Evolutionary conservation across 768 basidiomycete genomes (phyloP), one percentile per base, ranked within the genome.

Genomic region (Pulveroboletus sp.): DNA sequence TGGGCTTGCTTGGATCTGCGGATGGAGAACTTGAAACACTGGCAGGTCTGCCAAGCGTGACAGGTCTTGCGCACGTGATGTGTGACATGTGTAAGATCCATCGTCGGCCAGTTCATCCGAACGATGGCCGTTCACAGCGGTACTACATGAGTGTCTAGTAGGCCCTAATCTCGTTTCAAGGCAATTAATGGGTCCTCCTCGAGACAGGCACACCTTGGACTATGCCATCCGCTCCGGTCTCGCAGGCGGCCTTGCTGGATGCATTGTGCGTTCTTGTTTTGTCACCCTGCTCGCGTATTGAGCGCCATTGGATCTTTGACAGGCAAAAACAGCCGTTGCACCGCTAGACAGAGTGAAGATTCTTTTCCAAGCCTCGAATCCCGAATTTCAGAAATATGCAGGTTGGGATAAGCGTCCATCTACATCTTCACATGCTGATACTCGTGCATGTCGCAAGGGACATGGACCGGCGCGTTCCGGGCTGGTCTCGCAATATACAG

Each of bases 341-440:
- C 97, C 97, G 4, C 78, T 99, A 41, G 97, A 99, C 67, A 78
- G 97, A 64, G 94, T 99, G 58, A 99, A 99, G 73, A 99, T 99
- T 60, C 84, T 99, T 41, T 97, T 98, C 64, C 95, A 99, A 67
- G 92, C 97, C 1, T 91, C 91, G 7, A 97, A 95, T 67, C 89
- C 90, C 8, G 95, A 98, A 50, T 99, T 89, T 64, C 79, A 82
- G 64, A 90, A 93, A 67, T 98, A 94, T 71, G 82, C 94, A 49
- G 94, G 94, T 91, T 50, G 24, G 20, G n/a, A n/a, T 33, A 19
- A 35, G 24, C 19, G 27, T 47, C 7, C 40, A 43, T 71, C 34
- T 66, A 66, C 55, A 40, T 64, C 29, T 64, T 29, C n/a, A 13
- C 21, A 11, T 14, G 23, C 32, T 51, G 14, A 66, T 65, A 20